These are phyloP conservation scores for Solanum sejunctum DNA, from an alignment of 257 asterid genomes.

Conservation along the genomic window DNA sequence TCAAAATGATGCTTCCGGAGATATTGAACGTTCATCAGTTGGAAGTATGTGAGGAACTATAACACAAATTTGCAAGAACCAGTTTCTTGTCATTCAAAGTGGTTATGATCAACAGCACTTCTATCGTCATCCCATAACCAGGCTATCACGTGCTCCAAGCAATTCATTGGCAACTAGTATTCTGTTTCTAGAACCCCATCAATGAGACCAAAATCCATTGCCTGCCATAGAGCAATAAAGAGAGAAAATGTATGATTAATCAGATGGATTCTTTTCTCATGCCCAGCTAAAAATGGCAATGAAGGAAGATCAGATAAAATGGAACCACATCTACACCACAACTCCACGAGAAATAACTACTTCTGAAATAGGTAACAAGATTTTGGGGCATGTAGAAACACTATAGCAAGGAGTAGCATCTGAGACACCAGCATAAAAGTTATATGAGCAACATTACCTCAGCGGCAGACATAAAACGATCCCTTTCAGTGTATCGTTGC, in stretches of 20 bases:
- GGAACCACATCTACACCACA: neutral
- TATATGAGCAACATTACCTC: constrained; percentile 45
- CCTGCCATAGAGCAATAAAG: constrained; percentile 31
- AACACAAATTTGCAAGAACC: neutral
- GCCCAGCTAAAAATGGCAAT: neutral
- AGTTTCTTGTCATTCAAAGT: neutral
- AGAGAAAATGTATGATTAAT: neutral
- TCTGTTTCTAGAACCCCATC: constrained; percentile 87
- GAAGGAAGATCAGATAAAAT: neutral
- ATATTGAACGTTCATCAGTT: neutral
- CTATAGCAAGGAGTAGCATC: neutral
- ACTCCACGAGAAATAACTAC: neutral
- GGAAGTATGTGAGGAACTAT: neutral
- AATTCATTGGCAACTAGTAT: constrained; percentile 20
- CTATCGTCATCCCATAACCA: neutral
- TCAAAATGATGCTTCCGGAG: neutral
- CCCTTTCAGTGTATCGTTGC: constrained; percentile 79
- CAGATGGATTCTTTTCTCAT: neutral
- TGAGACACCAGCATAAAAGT: neutral
- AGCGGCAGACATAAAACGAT: constrained; percentile 69
- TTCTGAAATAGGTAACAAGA: neutral
- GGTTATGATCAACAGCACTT: neutral
- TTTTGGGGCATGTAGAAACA: neutral
- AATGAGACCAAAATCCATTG: constrained; percentile 87
- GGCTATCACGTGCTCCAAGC: neutral